Evolutionary conservation across 176 grass and related monocot genomes (phyloP), one percentile per base, ranked within the genome.

Genomic region (Cenchrus fungigraminus): DNA sequence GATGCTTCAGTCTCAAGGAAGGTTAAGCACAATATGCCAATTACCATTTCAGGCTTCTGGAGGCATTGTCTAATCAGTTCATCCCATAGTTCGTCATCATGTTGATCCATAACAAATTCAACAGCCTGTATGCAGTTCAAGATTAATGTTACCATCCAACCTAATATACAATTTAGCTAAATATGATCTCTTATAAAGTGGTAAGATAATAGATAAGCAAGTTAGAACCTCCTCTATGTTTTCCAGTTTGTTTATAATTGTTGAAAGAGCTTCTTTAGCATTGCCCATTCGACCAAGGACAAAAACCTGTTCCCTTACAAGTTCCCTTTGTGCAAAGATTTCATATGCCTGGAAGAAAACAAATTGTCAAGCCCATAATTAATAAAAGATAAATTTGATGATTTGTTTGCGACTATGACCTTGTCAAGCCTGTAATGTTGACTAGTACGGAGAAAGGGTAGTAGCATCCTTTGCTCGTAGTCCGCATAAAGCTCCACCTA

Each of bases 401-500:
- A 70, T 34, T 68, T 71, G 3, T 42, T 44, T 43, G 14, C 16
- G 0, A 4, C 44, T 25, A 76, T 74, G 83, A 98, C 96, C 91
- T 96, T 96, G 78, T 99, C 91, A 75, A 99, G 91, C 79, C 86
- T 92, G 82, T 96, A 99, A 86, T 99, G 91, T 22, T 92, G 91
- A 89, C 97, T 99, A 72, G 87, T 94, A 66, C 94, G 93, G 64
- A 99, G 97, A 84, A 99, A 99, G 13, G 93, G 94, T 17, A 96
- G 78, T 68, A 99, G 77, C 93, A 99, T 91, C 84, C 68, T 84
- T 84, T 90, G 88, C 56, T 96, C 93, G 43, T 94, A 99, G 44
- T 99, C 97, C 61, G 91, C 97, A 91, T 99, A 99, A 89, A 99
- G 91, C 45, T 94, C 97, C 78, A 99, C 88, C 97, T 99, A 76